Conservation (phyloP, 2,329 filamentous ascomycete species). For the Mycosphaerelloides madeirae region DNA sequence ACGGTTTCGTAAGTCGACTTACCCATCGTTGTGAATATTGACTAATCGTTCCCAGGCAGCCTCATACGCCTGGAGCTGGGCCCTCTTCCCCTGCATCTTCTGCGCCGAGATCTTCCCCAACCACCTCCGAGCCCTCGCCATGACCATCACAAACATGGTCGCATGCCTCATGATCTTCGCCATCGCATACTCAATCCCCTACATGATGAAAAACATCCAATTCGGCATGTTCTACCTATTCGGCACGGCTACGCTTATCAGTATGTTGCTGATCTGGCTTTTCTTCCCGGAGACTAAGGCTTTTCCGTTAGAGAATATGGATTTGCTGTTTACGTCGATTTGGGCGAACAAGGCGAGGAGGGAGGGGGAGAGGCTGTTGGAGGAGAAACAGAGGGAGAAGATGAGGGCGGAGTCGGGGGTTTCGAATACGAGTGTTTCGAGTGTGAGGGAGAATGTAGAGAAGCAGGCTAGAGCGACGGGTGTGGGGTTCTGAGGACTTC, state of each 20-base stretch:
- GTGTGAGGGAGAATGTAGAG: too few species aligned
- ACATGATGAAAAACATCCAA: background rate
- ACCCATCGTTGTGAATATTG: background rate
- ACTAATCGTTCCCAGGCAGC: background rate
- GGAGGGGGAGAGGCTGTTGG: background rate
- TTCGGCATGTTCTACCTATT: background rate
- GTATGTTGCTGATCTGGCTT: background rate
- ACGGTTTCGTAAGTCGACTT: background rate
- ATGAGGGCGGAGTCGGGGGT: background rate
- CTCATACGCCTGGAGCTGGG: background rate
- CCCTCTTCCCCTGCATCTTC: background rate
- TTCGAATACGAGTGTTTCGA: background rate
- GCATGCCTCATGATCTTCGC: background rate
- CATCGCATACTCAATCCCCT: background rate
- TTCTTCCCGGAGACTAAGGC: background rate
- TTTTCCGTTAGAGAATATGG: conserved; percentile 1
- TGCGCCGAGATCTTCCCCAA: conserved; percentile 1
- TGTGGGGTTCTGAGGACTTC: too few species aligned
- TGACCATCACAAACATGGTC: background rate
- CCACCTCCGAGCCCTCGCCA: background rate
- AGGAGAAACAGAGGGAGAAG: background rate
- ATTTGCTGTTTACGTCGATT: background rate
- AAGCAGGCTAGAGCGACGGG: too few species aligned
- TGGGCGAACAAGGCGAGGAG: conserved; percentile 3
- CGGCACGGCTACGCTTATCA: background rate